Conservation (phyloP, 2,329 filamentous ascomycete species). For the Polychaeton citri region DNA sequence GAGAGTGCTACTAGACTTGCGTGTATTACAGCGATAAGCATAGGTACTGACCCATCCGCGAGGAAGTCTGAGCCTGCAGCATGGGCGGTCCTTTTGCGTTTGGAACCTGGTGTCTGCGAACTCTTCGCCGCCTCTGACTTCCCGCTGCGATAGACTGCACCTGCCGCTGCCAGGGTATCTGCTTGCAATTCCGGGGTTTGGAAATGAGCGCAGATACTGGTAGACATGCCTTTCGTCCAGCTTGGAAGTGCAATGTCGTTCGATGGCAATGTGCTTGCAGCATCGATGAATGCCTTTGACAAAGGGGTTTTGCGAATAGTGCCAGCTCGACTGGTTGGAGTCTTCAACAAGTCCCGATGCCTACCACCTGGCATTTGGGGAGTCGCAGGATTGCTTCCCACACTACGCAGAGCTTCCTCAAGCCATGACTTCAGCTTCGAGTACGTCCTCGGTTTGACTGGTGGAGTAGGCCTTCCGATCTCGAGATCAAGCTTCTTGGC, state of each 20-base stretch:
- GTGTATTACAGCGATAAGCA: not conserved
- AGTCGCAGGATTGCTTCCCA: constrained; percentile 13
- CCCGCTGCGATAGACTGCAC: not conserved
- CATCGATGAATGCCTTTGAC: not conserved
- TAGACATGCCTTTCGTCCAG: not conserved
- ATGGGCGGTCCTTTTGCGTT: not conserved
- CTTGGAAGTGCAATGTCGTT: not conserved
- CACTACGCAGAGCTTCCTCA: constrained; percentile 48
- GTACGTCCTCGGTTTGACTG: constrained; percentile 68
- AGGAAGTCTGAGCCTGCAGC: not conserved
- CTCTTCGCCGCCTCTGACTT: not conserved
- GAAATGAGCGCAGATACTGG: not conserved
- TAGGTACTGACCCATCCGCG: not conserved
- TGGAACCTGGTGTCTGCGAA: not conserved
- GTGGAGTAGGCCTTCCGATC: constrained; percentile 59
- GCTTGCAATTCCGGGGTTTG: not conserved
- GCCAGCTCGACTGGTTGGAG: constrained; percentile 1
- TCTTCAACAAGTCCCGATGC: not conserved
- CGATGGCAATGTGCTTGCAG: not conserved
- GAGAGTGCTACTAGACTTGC: not conserved
- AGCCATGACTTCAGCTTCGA: constrained; percentile 72
- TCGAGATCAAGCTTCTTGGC: constrained; percentile 67
- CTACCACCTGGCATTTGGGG: constrained; percentile 8
- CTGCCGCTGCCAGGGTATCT: not conserved
- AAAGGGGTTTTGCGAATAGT: not conserved